Base-by-base conservation (phyloP, 495 filamentous ascomycete genomes). In the Evansstolkia leycettana region DNA sequence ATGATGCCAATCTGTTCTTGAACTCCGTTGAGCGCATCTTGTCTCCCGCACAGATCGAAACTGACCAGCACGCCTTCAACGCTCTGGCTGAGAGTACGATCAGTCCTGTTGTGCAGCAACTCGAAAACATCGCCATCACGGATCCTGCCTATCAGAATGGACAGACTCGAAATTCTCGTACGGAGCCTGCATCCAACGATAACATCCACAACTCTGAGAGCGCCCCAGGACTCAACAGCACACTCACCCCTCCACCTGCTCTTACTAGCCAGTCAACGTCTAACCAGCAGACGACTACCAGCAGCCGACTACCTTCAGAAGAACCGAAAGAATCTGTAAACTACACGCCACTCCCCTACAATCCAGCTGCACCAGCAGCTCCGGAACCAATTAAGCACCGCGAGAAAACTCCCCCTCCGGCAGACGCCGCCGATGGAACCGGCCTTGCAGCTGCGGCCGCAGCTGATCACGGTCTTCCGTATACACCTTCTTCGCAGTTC, bases 351-450 rank as follows among this genome's bases (percentile, higher is more conserved):
- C 71, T 90, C 35, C 73, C 84, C 2, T 94, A 94, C 46, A 94
- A 94, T 55, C 87, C 87, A 1, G 85, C 87, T 0, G 85, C 87
- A 1, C 87, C 87, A 8, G 65, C 87, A 2, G 84, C 84, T 1
- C 82, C 87, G 2, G 87, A 94, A 50, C 76, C 75, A 10, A 80
- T 92, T 45, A 69, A 76, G 35, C 74, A 87, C 45, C 76, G 87
- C 31, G 86, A 94, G 60, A 90, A 93, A 65, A 94, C 87, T 0
- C 86, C 85, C 7, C 87, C 87, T 5, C 80, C 80, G 19, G 69
- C 72, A 10, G 82, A 89, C 46, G 82, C 78, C 19, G 75, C 64
- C 28, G 60, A 61, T 19, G 76, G 79, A 8, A 86, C 84, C 24
- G 84, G 83, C 2, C 64, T 93, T 7, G 69, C 70, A 31, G 74